Percentiles rank a stretch among this genome's conserved stretches.
Conservation (phyloP, 2,329 filamentous ascomycete species). For the Purpureocillium lavendulum region DNA sequence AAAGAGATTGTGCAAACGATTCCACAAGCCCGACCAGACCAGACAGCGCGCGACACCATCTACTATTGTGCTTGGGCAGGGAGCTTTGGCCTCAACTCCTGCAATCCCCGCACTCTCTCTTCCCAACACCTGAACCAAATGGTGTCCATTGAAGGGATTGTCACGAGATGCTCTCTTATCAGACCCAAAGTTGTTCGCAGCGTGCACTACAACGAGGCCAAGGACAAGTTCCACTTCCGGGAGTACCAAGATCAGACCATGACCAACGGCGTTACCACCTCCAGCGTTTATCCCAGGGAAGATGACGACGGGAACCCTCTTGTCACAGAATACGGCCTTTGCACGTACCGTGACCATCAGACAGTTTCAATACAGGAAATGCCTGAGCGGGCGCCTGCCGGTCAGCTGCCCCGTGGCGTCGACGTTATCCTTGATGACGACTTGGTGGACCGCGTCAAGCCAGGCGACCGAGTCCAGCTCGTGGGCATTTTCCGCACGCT, state of each 20-base stretch:
- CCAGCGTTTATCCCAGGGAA: slow-evolving; percentile 88
- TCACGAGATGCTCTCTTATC: slow-evolving; percentile 91
- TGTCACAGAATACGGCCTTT: slow-evolving; percentile 92
- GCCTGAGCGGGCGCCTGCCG: slow-evolving; percentile 92
- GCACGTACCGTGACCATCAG: slow-evolving; percentile 92
- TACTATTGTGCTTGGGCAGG: slow-evolving; percentile 98
- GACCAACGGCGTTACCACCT: slow-evolving; percentile 82
- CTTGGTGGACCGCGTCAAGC: slow-evolving; percentile 88
- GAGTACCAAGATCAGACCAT: slow-evolving; percentile 97
- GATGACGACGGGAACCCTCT: slow-evolving; percentile 90
- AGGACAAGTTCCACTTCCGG: slow-evolving; percentile 77
- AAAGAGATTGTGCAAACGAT: slow-evolving; percentile 81
- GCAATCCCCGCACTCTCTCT: slow-evolving; percentile 87
- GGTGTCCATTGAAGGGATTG: slow-evolving; percentile 95
- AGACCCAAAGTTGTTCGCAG: slow-evolving; percentile 97
- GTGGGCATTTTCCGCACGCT: slow-evolving; percentile 94
- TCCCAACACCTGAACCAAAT: slow-evolving; percentile 90
- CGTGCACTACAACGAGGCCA: slow-evolving; percentile 88
- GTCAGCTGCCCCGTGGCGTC: slow-evolving; percentile 88
- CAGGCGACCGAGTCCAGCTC: slow-evolving; percentile 89
- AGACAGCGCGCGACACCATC: slow-evolving; percentile 67
- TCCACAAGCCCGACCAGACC: slow-evolving; percentile 64
- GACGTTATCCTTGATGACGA: slow-evolving; percentile 97
- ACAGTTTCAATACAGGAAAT: slow-evolving; percentile 98
- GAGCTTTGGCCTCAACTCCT: slow-evolving; percentile 89